These are phyloP conservation scores for Pestalotiopsis sp. DNA, from an alignment of 2,329 filamentous ascomycete genomes.

Conservation along the genomic window DNA sequence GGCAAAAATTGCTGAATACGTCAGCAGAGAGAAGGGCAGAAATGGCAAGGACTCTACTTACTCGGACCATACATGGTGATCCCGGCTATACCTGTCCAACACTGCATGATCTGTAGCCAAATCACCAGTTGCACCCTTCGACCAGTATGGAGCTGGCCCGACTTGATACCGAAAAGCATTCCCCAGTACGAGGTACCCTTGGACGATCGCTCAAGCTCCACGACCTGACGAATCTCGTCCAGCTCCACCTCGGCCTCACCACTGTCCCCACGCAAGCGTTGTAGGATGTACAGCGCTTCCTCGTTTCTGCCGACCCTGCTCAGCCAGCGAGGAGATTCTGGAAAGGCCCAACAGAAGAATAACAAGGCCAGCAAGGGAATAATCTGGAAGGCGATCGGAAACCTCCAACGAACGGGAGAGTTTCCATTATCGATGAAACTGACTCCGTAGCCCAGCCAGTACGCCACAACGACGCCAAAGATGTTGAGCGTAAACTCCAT, in stretches of 20 bases:
- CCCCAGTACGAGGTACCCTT: conserved; percentile 60
- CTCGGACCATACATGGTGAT: conserved; percentile 59
- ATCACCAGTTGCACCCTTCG: conserved; percentile 71
- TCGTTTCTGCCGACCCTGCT: conserved; percentile 67
- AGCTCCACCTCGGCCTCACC: conserved; percentile 64
- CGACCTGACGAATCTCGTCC: conserved; percentile 67
- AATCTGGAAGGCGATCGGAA: conserved; percentile 73
- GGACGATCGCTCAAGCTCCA: conserved; percentile 63
- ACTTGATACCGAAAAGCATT: conserved; percentile 70
- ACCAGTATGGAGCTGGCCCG: conserved; percentile 67
- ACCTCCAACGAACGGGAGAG: conserved; percentile 66
- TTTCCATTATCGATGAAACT: conserved; percentile 62
- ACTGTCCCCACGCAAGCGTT: conserved; percentile 64
- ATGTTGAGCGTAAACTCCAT: conserved; percentile 77
- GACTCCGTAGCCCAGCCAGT: conserved; percentile 63
- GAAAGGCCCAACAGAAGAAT: conserved; percentile 64
- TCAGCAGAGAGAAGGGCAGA: neutral
- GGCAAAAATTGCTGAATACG: conserved; percentile 54
- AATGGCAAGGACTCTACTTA: neutral
- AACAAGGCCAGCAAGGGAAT: conserved; percentile 63
- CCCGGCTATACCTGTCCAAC: conserved; percentile 71
- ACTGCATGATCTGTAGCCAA: conserved; percentile 73
- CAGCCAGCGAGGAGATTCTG: conserved; percentile 70
- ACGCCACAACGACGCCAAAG: conserved; percentile 67
- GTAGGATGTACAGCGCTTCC: conserved; percentile 68